phyloP scores from a whole-genome alignment of 805 yeast genomes.

The Yueomyces sinensis region DNA sequence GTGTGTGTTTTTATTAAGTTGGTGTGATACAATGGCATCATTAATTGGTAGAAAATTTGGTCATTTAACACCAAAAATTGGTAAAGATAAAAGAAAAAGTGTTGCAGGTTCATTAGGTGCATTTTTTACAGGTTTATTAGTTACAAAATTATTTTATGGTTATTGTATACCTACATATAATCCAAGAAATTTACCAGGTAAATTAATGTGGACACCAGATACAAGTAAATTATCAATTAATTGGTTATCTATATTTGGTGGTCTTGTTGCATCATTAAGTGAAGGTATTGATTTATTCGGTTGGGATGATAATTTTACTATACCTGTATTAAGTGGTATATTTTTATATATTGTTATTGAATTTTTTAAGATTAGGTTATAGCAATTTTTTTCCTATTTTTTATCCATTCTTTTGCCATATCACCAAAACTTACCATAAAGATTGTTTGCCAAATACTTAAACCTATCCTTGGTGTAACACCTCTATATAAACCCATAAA shows the following conservation, averaged over 20 bases:
- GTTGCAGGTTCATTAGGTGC: slow-evolving; percentile 89
- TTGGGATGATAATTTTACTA: slow-evolving; percentile 88
- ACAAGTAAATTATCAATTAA: slow-evolving; percentile 43
- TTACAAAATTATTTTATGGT: slow-evolving; percentile 62
- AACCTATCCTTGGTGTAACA: slow-evolving; percentile 91
- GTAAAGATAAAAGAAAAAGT: slow-evolving; percentile 72
- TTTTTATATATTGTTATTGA: slow-evolving; percentile 41
- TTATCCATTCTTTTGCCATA: slow-evolving; percentile 50
- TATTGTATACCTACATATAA: slow-evolving; percentile 51
- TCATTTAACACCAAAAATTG: slow-evolving; percentile 64
- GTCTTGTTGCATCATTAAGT: slow-evolving; percentile 72
- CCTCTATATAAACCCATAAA: slow-evolving; percentile 88
- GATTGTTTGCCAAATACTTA: slow-evolving; percentile 96
- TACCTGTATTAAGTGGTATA: slow-evolving; percentile 73
- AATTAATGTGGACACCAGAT: slow-evolving; percentile 53
- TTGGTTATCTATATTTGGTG: slow-evolving; percentile 47
- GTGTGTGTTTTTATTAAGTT: slow-evolving; percentile 69
- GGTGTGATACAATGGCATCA: slow-evolving; percentile 98
- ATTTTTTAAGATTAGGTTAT: slow-evolving; percentile 11
- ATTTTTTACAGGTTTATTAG: slow-evolving; percentile 51
- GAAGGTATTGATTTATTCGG: slow-evolving; percentile 70
- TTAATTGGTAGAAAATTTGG: slow-evolving; percentile 85
- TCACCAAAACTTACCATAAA: slow-evolving; percentile 99
- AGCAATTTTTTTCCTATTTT: neutral
- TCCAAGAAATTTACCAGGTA: slow-evolving; percentile 41